Evolutionary conservation across 2,329 filamentous ascomycete genomes (phyloP).

Genomic region (Ascochyta pisi): DNA sequence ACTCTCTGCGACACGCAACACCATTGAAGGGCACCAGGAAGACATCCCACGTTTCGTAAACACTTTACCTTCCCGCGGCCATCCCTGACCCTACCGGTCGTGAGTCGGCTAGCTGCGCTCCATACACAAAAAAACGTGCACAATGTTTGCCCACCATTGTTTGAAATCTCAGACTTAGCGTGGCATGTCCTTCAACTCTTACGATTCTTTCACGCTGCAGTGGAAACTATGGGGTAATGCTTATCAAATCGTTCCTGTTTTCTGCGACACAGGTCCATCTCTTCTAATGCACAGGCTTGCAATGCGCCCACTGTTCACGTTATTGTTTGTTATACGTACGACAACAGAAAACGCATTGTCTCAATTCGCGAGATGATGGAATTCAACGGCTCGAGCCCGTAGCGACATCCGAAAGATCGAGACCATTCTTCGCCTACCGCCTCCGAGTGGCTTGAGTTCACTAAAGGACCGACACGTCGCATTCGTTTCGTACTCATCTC

Average conservation of each 20-base stretch:
- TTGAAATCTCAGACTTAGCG: slow-evolving; percentile 28
- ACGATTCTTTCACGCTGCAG: slow-evolving; percentile 5
- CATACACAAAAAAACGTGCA: slow-evolving; percentile 18
- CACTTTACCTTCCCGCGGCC: slow-evolving; percentile 25
- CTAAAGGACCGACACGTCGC: not conserved
- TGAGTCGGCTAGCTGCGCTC: slow-evolving; percentile 15
- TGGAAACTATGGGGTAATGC: slow-evolving; percentile 26
- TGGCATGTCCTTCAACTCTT: slow-evolving; percentile 27
- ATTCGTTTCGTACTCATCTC: not conserved
- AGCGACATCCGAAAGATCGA: slow-evolving; percentile 2
- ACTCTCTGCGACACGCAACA: not conserved
- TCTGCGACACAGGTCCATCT: not conserved
- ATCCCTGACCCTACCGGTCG: slow-evolving; percentile 17
- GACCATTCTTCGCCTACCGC: not conserved
- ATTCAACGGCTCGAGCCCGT: slow-evolving; percentile 3
- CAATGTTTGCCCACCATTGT: slow-evolving; percentile 23
- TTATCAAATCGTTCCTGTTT: slow-evolving; percentile 11
- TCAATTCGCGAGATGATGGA: slow-evolving; percentile 11
- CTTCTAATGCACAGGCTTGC: slow-evolving; percentile 1
- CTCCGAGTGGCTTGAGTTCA: not conserved
- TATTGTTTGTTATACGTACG: slow-evolving; percentile 16
- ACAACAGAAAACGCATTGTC: slow-evolving; percentile 8
- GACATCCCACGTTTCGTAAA: slow-evolving; percentile 45
- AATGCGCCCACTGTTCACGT: slow-evolving; percentile 6
- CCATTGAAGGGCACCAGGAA: slow-evolving; percentile 7